Evolutionary conservation across 257 asterid genomes (phyloP), one percentile per base, ranked within the genome.

Genomic region (Solanum gracilifrons): DNA sequence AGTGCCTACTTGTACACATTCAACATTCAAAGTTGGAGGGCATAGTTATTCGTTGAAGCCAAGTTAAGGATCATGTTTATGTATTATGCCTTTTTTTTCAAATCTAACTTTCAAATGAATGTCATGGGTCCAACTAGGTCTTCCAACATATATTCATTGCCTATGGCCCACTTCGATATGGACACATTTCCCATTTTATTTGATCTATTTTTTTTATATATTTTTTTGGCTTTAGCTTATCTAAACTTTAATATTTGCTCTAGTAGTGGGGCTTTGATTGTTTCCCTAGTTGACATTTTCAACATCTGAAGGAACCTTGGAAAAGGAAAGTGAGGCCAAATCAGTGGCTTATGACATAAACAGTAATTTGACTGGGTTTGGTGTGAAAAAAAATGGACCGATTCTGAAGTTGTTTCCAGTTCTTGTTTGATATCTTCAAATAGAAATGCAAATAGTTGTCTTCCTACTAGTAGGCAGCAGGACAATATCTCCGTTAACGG

Each of bases 21-120:
- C 3, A 46, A 41, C 1, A 46, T 2, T 46, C 6, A 0, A 46
- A 46, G 1, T 13, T 4, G 5, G 2, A 41, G 5, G 46, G 13
- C 46, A 41, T 41, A 10, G 4, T 41, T 41, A 0, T 41, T 41
- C 3, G 0, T 46, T 5, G 6, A 16, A 5, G 3, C 9, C 1
- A 16, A 51, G 0, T 51, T 51, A 51, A 51, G 0, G 0, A 0
- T 15, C 23, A 51, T 51, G 8, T 15, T 51, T 5, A 51, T 51
- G 0, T 60, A 60, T 3, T 21, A 1, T 21, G 29, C 3, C 4
- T 25, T 41, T 41, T 41, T 41, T 11, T 46, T 13, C 39, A 80
- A 80, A 46, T 25, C 68, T 27, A 27, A 27, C 68, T 80, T 9
- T 80, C 27, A 80, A 80, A 41, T 43, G 37, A 43, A 79, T 27